Conservation (phyloP, 331 rosid genomes). For the Pyrus hybrid region DNA sequence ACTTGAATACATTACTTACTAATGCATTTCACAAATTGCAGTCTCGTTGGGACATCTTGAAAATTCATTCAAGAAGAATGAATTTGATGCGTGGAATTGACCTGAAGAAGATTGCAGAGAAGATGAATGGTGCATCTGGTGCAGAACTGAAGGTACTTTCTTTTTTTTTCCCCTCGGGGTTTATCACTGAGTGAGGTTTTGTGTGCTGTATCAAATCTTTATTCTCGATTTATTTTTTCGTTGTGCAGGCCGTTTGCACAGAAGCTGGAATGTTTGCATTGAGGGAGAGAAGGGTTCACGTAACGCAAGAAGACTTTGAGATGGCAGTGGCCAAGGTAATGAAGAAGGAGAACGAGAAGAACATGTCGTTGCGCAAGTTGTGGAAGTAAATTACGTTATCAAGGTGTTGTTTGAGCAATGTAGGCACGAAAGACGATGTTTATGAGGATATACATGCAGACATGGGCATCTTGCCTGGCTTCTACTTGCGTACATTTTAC, state of each 20-base stretch:
- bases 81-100: conserved; percentile 98
- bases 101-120: conserved; percentile 94
- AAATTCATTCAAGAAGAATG: conserved; percentile 97
- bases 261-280: conserved; percentile 98
- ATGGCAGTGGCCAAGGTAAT: conserved; percentile 99
- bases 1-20: background rate
- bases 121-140: conserved; percentile 96
- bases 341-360: conserved; percentile 93
- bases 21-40: conserved; percentile 18
- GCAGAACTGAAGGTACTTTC: no score
- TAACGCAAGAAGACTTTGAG: conserved; percentile 94
- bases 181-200: background rate
- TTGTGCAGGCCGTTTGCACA: conserved; percentile 88
- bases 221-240: background rate
- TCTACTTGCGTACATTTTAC: background rate
- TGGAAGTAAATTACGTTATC: conserved; percentile 28
- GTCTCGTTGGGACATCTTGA: conserved; percentile 91
- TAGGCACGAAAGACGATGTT: background rate
- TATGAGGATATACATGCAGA: background rate
- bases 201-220: background rate
- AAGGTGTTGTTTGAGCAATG: background rate
- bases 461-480: background rate
- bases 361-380: conserved; percentile 84
- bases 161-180: conserved; percentile 13
- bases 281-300: conserved; percentile 94